Evolutionary conservation across 192 early-diverging fungal genomes (phyloP).

Genomic region (Coemansia sp.): DNA sequence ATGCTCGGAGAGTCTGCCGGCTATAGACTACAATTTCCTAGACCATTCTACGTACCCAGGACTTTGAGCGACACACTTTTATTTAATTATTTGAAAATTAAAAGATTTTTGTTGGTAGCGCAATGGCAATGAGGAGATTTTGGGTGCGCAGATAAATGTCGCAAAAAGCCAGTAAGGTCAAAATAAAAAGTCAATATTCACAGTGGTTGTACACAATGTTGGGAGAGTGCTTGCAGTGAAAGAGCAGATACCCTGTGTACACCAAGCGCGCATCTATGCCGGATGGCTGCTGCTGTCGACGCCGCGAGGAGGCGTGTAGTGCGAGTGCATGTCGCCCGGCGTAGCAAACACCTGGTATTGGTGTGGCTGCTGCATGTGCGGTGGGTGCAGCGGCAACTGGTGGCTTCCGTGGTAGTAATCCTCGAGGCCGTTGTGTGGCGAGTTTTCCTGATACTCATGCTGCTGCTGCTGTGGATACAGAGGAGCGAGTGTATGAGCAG

Average conservation of each 20-base stretch:
- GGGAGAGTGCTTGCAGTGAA: not conserved
- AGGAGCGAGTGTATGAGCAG: constrained; percentile 5
- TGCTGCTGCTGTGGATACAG: constrained; percentile 3
- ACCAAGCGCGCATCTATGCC: constrained; percentile 10
- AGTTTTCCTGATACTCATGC: constrained; percentile 14
- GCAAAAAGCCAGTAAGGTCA: not conserved
- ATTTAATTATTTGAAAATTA: not conserved
- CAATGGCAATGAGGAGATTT: not conserved
- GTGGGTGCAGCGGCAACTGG: constrained; percentile 9
- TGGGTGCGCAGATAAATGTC: not conserved
- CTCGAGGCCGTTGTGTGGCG: not conserved
- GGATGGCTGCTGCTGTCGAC: constrained; percentile 16
- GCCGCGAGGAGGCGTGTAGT: constrained; percentile 14
- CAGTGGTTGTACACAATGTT: constrained; percentile 8
- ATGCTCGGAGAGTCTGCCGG: constrained; percentile 29
- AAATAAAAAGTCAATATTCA: constrained; percentile 23
- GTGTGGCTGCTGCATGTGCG: constrained; percentile 18
- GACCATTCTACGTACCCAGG: constrained; percentile 31
- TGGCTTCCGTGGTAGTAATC: constrained; percentile 6
- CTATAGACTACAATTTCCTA: not conserved
- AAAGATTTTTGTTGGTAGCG: not conserved
- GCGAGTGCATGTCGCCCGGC: constrained; percentile 10
- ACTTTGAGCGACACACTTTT: constrained; percentile 5
- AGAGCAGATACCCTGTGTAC: not conserved
- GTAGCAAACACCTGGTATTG: constrained; percentile 31